Percentiles rank a stretch among this genome's conserved stretches.
phyloP scores from a whole-genome alignment of 345 rosid genomes.

The Pistacia integerrima region DNA sequence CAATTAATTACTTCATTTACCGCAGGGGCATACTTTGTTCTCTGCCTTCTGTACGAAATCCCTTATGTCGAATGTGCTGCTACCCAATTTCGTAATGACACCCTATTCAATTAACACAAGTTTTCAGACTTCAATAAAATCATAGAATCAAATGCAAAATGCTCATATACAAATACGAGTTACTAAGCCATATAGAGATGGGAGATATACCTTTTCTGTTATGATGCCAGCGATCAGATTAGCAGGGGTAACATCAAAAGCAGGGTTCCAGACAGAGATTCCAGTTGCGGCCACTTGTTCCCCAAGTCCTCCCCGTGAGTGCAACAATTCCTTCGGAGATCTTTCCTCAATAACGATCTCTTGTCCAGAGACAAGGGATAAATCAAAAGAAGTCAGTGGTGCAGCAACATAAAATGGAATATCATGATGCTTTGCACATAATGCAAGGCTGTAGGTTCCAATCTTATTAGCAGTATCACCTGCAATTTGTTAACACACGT shows the following conservation, averaged over 20 bases:
- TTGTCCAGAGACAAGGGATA: slow-evolving; percentile 73
- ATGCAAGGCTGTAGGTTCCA: slow-evolving; percentile 93
- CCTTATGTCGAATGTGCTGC: slow-evolving; percentile 55
- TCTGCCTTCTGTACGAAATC: slow-evolving; percentile 42
- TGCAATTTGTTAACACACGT: slow-evolving; percentile 24
- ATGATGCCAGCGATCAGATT: slow-evolving; percentile 71
- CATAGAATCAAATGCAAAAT: not conserved
- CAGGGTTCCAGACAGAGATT: slow-evolving; percentile 91
- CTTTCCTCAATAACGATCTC: slow-evolving; percentile 87
- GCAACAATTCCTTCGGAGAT: slow-evolving; percentile 69
- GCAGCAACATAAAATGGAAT: slow-evolving; percentile 92
- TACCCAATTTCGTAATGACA: slow-evolving; percentile 53
- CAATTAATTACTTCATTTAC: not conserved
- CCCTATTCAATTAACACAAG: slow-evolving; percentile 49
- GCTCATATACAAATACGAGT: too few relatives aligned
- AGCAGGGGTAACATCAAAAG: slow-evolving; percentile 94
- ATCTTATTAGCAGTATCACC: slow-evolving; percentile 99
- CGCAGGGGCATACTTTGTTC: not conserved
- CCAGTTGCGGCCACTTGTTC: slow-evolving; percentile 98
- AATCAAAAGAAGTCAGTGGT: slow-evolving; percentile 82
- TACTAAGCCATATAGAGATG: not conserved
- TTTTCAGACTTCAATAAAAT: slow-evolving; percentile 2
- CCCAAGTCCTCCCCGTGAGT: slow-evolving; percentile 86
- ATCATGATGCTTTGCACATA: slow-evolving; percentile 69
- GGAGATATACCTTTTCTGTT: slow-evolving; percentile 69